phyloP scores from a whole-genome alignment of 805 yeast genomes.

The Starmera quercuum region DNA sequence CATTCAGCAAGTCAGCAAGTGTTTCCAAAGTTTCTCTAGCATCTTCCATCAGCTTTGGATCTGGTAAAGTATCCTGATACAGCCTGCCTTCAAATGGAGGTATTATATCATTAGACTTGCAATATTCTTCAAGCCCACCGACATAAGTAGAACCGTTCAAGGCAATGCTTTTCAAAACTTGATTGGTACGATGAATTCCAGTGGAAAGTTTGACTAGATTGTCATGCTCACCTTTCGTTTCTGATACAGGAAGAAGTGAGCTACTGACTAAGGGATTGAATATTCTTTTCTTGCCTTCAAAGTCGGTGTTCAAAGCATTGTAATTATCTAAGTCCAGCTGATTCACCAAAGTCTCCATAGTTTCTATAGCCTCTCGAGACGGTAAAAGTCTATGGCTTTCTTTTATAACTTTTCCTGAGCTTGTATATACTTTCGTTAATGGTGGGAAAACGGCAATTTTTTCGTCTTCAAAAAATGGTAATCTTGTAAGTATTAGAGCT shows the following conservation, averaged over 20 bases:
- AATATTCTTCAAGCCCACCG: constrained; percentile 8
- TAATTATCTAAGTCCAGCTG: constrained; percentile 32
- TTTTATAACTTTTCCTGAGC: constrained; percentile 19
- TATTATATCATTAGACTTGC: constrained; percentile 12
- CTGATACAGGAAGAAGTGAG: constrained; percentile 10
- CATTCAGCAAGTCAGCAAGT: constrained; percentile 10
- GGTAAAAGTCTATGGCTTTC: constrained; percentile 25
- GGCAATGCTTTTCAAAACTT: constrained; percentile 9
- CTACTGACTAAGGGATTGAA: constrained; percentile 11
- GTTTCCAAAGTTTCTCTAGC: constrained; percentile 9
- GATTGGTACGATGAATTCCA: constrained; percentile 17
- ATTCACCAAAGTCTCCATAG: constrained; percentile 38
- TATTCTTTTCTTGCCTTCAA: constrained; percentile 9
- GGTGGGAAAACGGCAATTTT: constrained; percentile 46
- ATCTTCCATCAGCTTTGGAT: constrained; percentile 3
- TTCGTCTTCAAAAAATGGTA: constrained; percentile 76
- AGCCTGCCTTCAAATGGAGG: constrained; percentile 21
- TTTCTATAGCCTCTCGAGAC: constrained; percentile 26
- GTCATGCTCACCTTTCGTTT: constrained; percentile 12
- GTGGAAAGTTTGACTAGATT: constrained; percentile 15
- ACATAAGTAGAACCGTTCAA: constrained; percentile 4
- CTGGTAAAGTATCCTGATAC: constrained; percentile 11
- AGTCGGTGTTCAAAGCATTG: constrained; percentile 16
- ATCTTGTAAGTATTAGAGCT: constrained; percentile 41
- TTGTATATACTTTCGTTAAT: constrained; percentile 27